Evolutionary conservation across 768 basidiomycete genomes (phyloP), one percentile per base, ranked within the genome.

Genomic region (Boletus speciosus): DNA sequence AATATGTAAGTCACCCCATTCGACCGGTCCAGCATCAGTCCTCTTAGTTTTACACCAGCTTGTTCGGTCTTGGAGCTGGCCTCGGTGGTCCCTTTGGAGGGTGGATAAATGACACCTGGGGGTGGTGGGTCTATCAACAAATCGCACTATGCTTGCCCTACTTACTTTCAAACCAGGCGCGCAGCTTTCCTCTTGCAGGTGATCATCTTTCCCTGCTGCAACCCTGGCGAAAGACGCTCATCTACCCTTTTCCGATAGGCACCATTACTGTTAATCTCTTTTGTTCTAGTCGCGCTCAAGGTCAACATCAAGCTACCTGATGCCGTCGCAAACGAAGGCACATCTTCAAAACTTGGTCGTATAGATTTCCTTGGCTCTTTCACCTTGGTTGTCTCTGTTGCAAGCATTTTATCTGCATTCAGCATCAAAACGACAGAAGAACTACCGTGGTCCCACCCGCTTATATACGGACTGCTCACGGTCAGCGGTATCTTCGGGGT

Each of bases 101-200:
- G 21, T 91, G 87, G 87, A 78, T 93, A 51, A 88, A 90, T 66
- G 93, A 95, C 68, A 77, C 64, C 7, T 85, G 90, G 66, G 92
- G 91, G 58, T 95, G 93, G 93, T 88, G 69, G 60, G 86, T 72
- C 4, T 25, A 31, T 51, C 44, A 1, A 34, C 31, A 19, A 19
- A 31, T 35, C 6, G 8, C 40, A 16, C 11, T 23, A 34, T 44
- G 27, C n/a, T 40, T 16, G 11, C 16, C 9, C 32, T 2, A 40
- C 50, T 63, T 5, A 59, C 52, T 57, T 58, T 60, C 42, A 48
- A 52, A 57, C 60, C 65, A 94, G 92, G 93, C 81, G 89, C 49
- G 80, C 78, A 51, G 92, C 94, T 41, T 97, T 97, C 75, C 81
- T 86, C 60, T 76, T 91, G 64, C 91, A 93, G 82, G 91, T 88